Evolutionary conservation across 768 basidiomycete species (phyloP).

Genomic region (Suillus sp.): DNA sequence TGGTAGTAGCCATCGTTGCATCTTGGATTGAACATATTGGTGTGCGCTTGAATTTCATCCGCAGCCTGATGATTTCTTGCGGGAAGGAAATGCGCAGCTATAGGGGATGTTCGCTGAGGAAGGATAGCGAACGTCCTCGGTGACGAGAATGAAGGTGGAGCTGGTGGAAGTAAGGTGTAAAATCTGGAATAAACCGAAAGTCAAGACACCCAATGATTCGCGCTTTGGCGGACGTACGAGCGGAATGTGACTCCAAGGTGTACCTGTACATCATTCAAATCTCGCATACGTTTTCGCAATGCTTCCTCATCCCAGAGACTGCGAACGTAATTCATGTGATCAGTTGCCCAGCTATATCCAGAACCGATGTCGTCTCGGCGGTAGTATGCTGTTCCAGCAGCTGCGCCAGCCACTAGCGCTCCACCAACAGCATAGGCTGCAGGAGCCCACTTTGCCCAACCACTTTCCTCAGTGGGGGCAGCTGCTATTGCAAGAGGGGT

Average conservation of each 20-base stretch:
- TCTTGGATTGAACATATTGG: conserved; percentile 79
- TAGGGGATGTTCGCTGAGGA: conserved; percentile 52
- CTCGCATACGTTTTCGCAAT: conserved; percentile 62
- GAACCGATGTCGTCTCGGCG: conserved; percentile 72
- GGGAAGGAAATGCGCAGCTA: conserved; percentile 58
- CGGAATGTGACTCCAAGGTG: conserved; percentile 69
- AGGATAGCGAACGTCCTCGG: conserved; percentile 79
- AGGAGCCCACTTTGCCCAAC: conserved; percentile 69
- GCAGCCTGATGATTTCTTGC: conserved; percentile 65
- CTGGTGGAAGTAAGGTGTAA: conserved; percentile 76
- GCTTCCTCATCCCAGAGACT: conserved; percentile 79
- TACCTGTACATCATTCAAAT: conserved; percentile 60
- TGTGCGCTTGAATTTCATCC: conserved; percentile 86
- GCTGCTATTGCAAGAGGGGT: conserved; percentile 36
- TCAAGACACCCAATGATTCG: conserved; percentile 3
- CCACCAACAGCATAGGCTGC: conserved; percentile 73
- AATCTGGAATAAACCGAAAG: conserved; percentile 50
- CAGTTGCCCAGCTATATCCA: conserved; percentile 74
- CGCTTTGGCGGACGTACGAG: conserved; percentile 50
- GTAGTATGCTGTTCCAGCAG: conserved; percentile 83
- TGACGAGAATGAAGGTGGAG: conserved; percentile 53
- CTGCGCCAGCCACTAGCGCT: conserved; percentile 76
- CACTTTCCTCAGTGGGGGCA: conserved; percentile 28
- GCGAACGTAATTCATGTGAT: conserved; percentile 89
- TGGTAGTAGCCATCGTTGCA: conserved; percentile 92